A percentile compares a stretch with the other conserved stretches of the same genome.
phyloP scores from a whole-genome alignment of 352 stramenopile genomes.

The Phytophthora capsici region DNA sequence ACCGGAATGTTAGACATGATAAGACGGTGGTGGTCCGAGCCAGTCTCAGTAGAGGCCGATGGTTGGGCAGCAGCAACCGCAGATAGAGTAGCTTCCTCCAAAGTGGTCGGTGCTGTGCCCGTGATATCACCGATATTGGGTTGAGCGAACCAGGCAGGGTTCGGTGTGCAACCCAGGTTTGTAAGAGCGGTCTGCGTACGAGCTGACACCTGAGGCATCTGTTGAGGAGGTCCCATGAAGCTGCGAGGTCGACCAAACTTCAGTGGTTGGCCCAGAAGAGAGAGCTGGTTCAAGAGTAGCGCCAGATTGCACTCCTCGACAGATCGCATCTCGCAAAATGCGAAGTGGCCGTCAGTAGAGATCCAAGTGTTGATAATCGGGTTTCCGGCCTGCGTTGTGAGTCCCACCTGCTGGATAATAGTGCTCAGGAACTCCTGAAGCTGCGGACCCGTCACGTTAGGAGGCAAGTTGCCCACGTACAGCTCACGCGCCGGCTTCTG shows the following conservation, averaged over 20 bases:
- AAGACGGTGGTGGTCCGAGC: constrained; percentile 44
- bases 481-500: constrained; percentile 85
- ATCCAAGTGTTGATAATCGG: constrained; percentile 89
- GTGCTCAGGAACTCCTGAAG: constrained; percentile 88
- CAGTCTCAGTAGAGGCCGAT: background rate
- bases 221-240: constrained; percentile 85
- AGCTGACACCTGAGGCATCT: constrained; percentile 68
- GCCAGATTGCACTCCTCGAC: constrained; percentile 89
- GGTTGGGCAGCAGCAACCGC: constrained; percentile 9
- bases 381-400: constrained; percentile 78
- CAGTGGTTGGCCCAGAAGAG: constrained; percentile 77
- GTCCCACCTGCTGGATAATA: constrained; percentile 88
- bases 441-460: constrained; percentile 82
- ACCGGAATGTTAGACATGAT: constrained; percentile 88
- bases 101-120: constrained; percentile 9
- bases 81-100: constrained; percentile 19
- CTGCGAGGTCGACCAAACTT: constrained; percentile 88
- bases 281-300: constrained; percentile 83
- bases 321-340: constrained; percentile 89
- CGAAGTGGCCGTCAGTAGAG: constrained; percentile 86
- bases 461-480: constrained; percentile 88
- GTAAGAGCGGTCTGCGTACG: constrained; percentile 80
- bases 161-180: constrained; percentile 84
- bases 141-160: constrained; percentile 79
- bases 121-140: constrained; percentile 16